These are phyloP conservation scores for Plasmodium chabaudi DNA, from an alignment of 169 alveolate species.

Conservation along the genomic window DNA sequence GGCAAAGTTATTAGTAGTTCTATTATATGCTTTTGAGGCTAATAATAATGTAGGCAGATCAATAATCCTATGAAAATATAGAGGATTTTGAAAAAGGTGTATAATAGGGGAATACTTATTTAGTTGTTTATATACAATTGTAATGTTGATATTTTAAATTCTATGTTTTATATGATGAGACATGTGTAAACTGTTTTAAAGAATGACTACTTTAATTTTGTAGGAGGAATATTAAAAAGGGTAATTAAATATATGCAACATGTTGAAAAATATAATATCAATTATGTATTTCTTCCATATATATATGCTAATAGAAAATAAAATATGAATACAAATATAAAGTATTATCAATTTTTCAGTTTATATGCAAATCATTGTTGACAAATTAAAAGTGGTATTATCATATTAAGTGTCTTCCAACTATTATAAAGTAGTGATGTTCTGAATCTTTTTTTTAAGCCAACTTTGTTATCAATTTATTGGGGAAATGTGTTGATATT, in stretches of 20 bases:
- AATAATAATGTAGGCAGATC: slow-evolving; percentile 40
- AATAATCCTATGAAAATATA: slow-evolving; percentile 25
- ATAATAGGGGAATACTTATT: slow-evolving; percentile 40
- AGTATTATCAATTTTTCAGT: slow-evolving; percentile 47
- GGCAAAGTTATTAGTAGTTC: slow-evolving; percentile 21
- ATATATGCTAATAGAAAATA: slow-evolving; percentile 47
- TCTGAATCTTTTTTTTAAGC: too few relatives aligned
- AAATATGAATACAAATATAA: slow-evolving; percentile 29
- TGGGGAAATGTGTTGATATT: too few relatives aligned
- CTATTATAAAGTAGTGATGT: background rate
- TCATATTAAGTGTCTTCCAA: slow-evolving; percentile 20
- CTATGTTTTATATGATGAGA: slow-evolving; percentile 13
- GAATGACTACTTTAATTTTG: slow-evolving; percentile 38
- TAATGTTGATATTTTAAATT: slow-evolving; percentile 29
- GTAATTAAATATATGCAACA: slow-evolving; percentile 30
- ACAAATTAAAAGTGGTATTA: slow-evolving; percentile 20
- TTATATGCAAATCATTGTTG: slow-evolving; percentile 24
- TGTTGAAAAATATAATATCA: slow-evolving; percentile 47
- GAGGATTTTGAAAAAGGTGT: background rate
- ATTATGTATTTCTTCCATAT: slow-evolving; percentile 49
- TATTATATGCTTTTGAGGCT: slow-evolving; percentile 50
- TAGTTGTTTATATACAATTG: slow-evolving; percentile 35
- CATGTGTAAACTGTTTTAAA: slow-evolving; percentile 18
- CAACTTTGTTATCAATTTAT: too few relatives aligned
- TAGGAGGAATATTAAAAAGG: slow-evolving; percentile 34